These are phyloP conservation scores for Dendrobium catenatum DNA, from an alignment of 106 monocot genomes.

Conservation along the genomic window DNA sequence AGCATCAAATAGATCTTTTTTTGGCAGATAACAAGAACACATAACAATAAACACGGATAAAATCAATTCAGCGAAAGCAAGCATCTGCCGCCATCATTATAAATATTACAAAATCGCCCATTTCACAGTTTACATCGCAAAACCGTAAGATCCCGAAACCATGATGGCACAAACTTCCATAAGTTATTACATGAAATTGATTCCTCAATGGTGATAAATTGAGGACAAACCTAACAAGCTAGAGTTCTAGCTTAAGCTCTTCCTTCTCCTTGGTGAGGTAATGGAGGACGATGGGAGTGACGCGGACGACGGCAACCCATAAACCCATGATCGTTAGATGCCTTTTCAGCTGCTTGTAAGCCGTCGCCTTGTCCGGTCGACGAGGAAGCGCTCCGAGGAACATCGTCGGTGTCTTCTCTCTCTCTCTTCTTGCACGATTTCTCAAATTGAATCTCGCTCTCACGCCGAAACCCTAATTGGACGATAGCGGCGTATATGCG, in stretches of 20 bases:
- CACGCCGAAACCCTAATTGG: background rate
- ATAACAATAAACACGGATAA: background rate
- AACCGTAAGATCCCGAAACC: background rate
- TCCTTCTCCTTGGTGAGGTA: conserved; percentile 66
- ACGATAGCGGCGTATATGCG: background rate
- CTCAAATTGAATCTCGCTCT: background rate
- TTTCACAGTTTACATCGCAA: background rate
- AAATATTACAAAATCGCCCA: background rate
- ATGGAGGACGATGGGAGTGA: conserved; percentile 76
- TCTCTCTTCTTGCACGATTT: background rate
- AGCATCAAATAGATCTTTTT: background rate
- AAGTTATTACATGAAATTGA: background rate
- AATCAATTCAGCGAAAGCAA: background rate
- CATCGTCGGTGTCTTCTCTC: conserved; percentile 31
- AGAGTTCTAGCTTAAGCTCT: conserved; percentile 74
- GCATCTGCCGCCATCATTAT: background rate
- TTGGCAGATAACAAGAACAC: background rate
- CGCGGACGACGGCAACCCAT: conserved; percentile 56
- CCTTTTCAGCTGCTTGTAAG: conserved; percentile 75
- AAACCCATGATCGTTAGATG: conserved; percentile 68
- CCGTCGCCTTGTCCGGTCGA: conserved; percentile 85
- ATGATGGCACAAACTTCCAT: background rate
- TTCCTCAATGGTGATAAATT: background rate
- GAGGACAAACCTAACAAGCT: background rate
- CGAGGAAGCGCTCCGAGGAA: conserved; percentile 70